phyloP scores from a whole-genome alignment of 352 stramenopile genomes.

The Phytopythium helicoides region DNA sequence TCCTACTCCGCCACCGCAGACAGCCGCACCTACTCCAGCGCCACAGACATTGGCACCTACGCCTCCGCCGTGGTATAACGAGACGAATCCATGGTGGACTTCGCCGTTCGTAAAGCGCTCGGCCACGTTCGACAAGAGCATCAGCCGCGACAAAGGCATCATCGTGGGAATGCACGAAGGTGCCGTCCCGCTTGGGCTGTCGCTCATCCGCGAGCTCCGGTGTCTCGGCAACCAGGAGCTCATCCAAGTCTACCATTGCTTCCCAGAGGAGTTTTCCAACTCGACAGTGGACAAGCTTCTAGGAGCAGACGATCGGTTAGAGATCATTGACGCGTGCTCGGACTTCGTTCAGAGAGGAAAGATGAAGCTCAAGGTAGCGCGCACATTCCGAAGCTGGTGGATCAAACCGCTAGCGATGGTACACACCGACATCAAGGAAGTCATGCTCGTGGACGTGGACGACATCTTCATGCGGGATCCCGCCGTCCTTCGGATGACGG shows the following conservation, averaged over 20 bases:
- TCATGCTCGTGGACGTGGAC: conserved; percentile 31
- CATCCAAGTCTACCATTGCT: conserved; percentile 26
- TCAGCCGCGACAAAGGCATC: conserved; percentile 10
- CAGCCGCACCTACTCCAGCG: too few relatives aligned
- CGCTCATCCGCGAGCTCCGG: conserved; percentile 27
- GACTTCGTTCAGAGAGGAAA: background rate
- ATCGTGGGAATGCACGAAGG: conserved; percentile 16
- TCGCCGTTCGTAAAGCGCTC: too few relatives aligned
- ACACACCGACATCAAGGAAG: conserved; percentile 15
- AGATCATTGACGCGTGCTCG: conserved; percentile 24
- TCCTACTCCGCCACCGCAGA: too few relatives aligned
- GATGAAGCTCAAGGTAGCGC: conserved; percentile 2
- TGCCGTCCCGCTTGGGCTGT: conserved; percentile 15
- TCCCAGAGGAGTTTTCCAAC: conserved; percentile 12
- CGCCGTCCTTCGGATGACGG: conserved; percentile 15
- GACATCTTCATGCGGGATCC: conserved; percentile 32
- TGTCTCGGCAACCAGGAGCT: conserved; percentile 15
- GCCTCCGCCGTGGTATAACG: too few relatives aligned
- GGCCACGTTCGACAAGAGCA: too few relatives aligned
- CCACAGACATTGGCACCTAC: too few relatives aligned
- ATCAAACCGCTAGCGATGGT: conserved; percentile 24
- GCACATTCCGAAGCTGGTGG: conserved; percentile 18
- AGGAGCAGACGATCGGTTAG: conserved; percentile 3
- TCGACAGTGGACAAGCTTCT: background rate
- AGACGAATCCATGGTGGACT: too few relatives aligned